Evolutionary conservation across 305 asterid species (phyloP).

Genomic region (Fraxinus baroniana): DNA sequence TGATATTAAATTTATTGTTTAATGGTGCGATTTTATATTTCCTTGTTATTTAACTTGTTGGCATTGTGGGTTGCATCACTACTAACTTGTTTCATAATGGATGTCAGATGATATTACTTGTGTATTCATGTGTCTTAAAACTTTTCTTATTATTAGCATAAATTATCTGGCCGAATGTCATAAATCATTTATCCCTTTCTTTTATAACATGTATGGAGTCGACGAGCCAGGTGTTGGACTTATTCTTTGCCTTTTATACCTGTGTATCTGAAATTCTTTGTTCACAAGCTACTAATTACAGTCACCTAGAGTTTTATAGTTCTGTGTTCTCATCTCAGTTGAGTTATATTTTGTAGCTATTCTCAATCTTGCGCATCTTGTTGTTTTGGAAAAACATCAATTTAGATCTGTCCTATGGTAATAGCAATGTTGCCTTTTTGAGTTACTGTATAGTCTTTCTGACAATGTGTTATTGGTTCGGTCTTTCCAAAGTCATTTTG

Average conservation of each 20-base stretch:
- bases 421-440: slow-evolving; percentile 4
- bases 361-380: background rate
- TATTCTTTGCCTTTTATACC: background rate
- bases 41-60: background rate
- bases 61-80: background rate
- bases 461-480: slow-evolving; percentile 6
- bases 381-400: background rate
- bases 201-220: background rate
- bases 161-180: background rate
- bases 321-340: background rate
- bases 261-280: slow-evolving; percentile 1
- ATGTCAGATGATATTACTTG: background rate
- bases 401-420: background rate
- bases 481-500: background rate
- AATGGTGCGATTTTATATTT: slow-evolving; percentile 8
- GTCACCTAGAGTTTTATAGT: background rate
- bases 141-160: background rate
- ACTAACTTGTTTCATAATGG: background rate
- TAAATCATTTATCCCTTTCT: background rate
- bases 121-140: background rate
- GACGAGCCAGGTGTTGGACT: background rate
- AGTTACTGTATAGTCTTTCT: slow-evolving; percentile 1
- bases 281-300: background rate
- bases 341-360: background rate
- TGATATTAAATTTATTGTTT: slow-evolving; percentile 7